Conservation (phyloP, 352 stramenopile genomes). For the Phytophthora pistaciae region DNA sequence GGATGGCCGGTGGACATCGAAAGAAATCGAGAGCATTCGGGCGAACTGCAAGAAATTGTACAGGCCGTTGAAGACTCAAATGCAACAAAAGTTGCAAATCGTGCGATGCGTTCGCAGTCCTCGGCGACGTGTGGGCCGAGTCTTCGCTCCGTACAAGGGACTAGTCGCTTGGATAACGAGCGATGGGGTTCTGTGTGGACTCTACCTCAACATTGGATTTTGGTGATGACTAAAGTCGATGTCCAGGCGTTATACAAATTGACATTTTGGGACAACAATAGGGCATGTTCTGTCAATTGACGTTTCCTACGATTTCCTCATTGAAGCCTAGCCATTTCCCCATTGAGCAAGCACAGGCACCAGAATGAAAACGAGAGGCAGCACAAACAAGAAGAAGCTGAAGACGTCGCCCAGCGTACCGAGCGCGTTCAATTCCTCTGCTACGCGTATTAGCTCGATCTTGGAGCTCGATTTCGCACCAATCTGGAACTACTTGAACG, state of each 20-base stretch:
- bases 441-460: not conserved
- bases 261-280: too few species aligned
- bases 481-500: not conserved
- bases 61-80: not conserved
- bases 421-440: not conserved
- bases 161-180: not conserved
- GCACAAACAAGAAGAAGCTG: not conserved
- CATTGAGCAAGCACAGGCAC: too few species aligned
- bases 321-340: too few species aligned
- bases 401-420: not conserved
- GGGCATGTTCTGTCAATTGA: too few species aligned
- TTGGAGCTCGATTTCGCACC: not conserved
- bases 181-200: not conserved
- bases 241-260: too few species aligned
- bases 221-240: not conserved
- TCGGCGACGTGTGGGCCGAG: not conserved
- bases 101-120: not conserved
- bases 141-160: not conserved
- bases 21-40: not conserved
- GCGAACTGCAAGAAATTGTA: not conserved
- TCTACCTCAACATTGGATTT: not conserved
- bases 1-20: not conserved
- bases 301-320: too few species aligned
- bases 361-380: not conserved
- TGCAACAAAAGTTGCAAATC: not conserved